Evolutionary conservation across 257 asterid genomes (phyloP).

Genomic region (Nicotiana tomentosiformis): DNA sequence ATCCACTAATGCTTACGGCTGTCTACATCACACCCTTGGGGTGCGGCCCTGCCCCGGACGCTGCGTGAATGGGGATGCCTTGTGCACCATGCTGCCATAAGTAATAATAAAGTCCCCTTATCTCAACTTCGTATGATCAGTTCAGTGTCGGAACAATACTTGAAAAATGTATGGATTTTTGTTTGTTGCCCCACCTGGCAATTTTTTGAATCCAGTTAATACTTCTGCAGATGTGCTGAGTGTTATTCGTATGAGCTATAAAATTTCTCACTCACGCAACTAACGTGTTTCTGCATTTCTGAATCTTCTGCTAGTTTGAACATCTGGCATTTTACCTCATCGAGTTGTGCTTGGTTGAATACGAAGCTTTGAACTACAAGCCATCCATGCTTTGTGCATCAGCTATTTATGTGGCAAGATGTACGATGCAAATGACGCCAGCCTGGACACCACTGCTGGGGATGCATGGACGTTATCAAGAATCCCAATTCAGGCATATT

Average conservation of each 20-base stretch:
- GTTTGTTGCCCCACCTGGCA: not conserved
- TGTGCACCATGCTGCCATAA: not conserved
- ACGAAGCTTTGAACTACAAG: conserved; percentile 82
- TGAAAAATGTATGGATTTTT: not conserved
- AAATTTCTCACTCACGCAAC: not conserved
- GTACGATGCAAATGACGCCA: conserved; percentile 61
- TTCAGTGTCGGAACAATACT: not conserved
- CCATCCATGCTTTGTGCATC: conserved; percentile 92
- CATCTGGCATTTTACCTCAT: conserved; percentile 84
- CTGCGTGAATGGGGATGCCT: too few relatives aligned
- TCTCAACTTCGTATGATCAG: not conserved
- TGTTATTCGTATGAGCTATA: not conserved
- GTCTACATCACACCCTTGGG: too few relatives aligned
- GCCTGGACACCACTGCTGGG: conserved; percentile 75
- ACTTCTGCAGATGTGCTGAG: not conserved
- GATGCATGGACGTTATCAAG: conserved; percentile 57
- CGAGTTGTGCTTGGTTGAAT: conserved; percentile 83
- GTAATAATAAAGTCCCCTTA: not conserved
- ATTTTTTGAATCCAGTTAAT: not conserved
- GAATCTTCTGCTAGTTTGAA: conserved; percentile 50
- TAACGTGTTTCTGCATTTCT: not conserved
- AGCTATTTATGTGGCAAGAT: conserved; percentile 81
- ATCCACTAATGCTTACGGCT: too few relatives aligned
- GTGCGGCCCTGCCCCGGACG: too few relatives aligned
- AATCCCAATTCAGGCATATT: conserved; percentile 62